Evolutionary conservation across 208 protist species (phyloP), one percentile per base, ranked within the genome.

Genomic region (Porcisia hertigi): DNA sequence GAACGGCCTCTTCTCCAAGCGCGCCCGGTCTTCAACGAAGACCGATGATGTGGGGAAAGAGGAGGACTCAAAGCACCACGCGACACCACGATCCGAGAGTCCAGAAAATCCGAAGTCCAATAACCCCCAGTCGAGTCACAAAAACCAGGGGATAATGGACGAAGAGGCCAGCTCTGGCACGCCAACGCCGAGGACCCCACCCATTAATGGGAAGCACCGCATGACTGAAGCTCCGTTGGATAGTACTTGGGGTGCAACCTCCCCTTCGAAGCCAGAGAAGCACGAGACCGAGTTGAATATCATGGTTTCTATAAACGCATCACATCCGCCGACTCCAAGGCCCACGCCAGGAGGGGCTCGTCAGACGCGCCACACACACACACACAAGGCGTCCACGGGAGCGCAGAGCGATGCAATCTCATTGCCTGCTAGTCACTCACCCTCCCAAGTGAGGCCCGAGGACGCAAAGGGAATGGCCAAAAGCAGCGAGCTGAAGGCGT

Each of bases 121-220:
- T 60, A 59, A 49, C 62, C 72, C 69, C 69, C 45, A 81, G 57
- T 25, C 71, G 80, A 67, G 71, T 41, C 43, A 69, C 52, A 58
- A 82, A 6, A 63, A 5, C 8, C 39, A 25, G 39, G 71, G 73
- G 62, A 55, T 54, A 20, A 76, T 23, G 25, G 62, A 60, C 6
- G 75, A 67, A 41, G 69, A 18, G 34, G 47, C 20, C 25, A 55
- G 25, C 34, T 39, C 53, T n/a, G n/a, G n/a, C n/a, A n/a, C n/a
- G n/a, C n/a, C n/a, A n/a, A n/a, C n/a, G n/a, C n/a, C n/a, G n/a
- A n/a, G n/a, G n/a, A n/a, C n/a, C 30, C 70, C 70, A 5, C 70
- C 70, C 9, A 73, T 52, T 49, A 47, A 54, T 1, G 36, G 20
- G 20, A 71, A 49, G 49, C 75, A 70, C 36, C 57, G 62, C n/a